Evolutionary conservation across 2,329 filamentous ascomycete genomes (phyloP).

Genomic region (Aspergillus sp.): DNA sequence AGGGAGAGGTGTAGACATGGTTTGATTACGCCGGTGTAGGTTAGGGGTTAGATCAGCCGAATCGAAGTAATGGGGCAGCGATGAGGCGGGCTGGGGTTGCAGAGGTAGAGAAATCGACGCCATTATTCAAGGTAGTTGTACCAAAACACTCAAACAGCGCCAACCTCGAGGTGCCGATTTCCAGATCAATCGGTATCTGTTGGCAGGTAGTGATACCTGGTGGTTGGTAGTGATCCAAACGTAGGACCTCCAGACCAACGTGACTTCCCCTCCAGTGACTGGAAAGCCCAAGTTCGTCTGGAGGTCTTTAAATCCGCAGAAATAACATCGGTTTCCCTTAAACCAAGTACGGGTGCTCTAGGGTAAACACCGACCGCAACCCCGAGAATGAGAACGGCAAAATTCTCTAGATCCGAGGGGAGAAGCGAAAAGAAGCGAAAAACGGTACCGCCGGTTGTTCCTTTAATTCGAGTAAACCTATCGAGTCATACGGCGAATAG

Average conservation of each 20-base stretch:
- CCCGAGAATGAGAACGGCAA: background rate
- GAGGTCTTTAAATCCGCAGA: conserved; percentile 25
- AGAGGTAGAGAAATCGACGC: conserved; percentile 39
- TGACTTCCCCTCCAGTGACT: conserved; percentile 22
- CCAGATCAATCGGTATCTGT: conserved; percentile 5
- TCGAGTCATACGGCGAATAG: background rate
- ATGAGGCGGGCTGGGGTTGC: conserved; percentile 27
- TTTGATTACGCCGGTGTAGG: conserved; percentile 26
- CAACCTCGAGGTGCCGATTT: conserved; percentile 1
- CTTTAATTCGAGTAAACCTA: background rate
- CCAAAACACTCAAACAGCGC: conserved; percentile 1
- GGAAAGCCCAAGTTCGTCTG: conserved; percentile 28
- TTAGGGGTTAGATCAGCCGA: conserved; percentile 18
- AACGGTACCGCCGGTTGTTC: background rate
- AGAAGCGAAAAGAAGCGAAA: background rate
- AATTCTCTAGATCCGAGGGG: background rate
- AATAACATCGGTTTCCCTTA: conserved; percentile 21
- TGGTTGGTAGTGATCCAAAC: conserved; percentile 21
- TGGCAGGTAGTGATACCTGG: conserved; percentile 3
- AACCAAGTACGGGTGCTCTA: background rate
- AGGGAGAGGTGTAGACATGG: conserved; percentile 42
- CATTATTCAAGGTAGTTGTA: conserved; percentile 23
- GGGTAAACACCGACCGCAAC: conserved; percentile 1
- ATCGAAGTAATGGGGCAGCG: conserved; percentile 30
- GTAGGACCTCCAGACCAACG: conserved; percentile 29